Evolutionary conservation across 1,284 basidiomycete species (phyloP), one percentile per base, ranked within the genome.

Genomic region (Apiotrichum laibachii): DNA sequence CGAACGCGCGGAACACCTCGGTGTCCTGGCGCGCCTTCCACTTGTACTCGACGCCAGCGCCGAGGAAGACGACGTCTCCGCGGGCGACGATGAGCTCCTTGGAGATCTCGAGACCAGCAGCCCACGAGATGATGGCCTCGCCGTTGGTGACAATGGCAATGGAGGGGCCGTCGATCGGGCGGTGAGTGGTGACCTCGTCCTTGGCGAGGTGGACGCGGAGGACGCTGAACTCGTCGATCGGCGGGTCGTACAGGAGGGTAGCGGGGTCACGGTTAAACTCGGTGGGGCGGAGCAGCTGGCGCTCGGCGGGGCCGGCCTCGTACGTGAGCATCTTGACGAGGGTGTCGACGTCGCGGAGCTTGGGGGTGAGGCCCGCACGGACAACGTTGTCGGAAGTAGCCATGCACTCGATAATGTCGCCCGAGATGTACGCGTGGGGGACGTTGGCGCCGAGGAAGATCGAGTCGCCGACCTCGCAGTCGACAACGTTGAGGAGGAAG

Each of bases 341-440:
- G 64, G 94, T 97, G 4, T 88, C 85, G 21, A 97, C 87, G 75
- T 99, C 96, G 60, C 95, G 86, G 22, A 90, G 83, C 79, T 99
- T 99, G 13, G 96, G 95, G 0, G 96, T 99, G 45, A 99, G 85
- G 19, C 96, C 96, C 2, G 96, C 96, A 50, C 96, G 89, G 59
- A 99, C 96, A 73, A 99, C 96, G 77, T 99, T 99, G 81, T 99
- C 95, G 59, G 92, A 95, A 56, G 92, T 94, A 31, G 93, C 93
- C 93, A 96, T 97, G 80, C 92, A 94, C 74, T 97, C 93, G 75
- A 96, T 90, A 76, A 94, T 93, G 75, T 97, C 93, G 73, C 93
- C 93, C 39, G 85, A 86, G 55, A 99, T 83, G 76, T 99, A 99
- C 1, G 96, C 96, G 68, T 99, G 95, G 1, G 96, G 95, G 78